Conservation (phyloP, 129 eudicot species). For the Tanacetum coccineum region DNA sequence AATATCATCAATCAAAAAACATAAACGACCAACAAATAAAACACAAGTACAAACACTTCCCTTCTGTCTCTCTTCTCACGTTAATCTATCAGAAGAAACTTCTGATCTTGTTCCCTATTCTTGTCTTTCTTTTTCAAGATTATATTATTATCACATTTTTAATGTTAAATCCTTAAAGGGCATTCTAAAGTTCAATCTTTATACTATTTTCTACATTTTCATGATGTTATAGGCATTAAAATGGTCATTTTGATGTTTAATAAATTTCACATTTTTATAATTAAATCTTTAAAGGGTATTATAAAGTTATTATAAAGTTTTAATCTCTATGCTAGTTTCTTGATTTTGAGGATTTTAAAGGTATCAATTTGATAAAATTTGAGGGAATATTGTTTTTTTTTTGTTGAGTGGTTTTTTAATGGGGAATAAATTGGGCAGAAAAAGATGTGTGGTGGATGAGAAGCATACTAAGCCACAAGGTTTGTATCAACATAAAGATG, state of each 20-base stretch:
- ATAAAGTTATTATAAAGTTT: not conserved
- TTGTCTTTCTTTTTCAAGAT: slow-evolving; percentile 1
- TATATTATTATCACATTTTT: not conserved
- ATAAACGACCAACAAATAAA: slow-evolving; percentile 1
- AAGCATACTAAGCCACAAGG: slow-evolving; percentile 80
- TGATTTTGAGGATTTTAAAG: slow-evolving; percentile 9
- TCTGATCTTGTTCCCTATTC: slow-evolving; percentile 27
- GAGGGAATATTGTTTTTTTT: not conserved
- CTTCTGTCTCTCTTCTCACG: slow-evolving; percentile 18
- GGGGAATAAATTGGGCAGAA: slow-evolving; percentile 75
- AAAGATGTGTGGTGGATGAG: slow-evolving; percentile 65
- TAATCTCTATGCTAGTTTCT: not conserved
- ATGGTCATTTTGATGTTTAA: not conserved
- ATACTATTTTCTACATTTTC: slow-evolving; percentile 5
- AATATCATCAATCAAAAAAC: slow-evolving; percentile 23
- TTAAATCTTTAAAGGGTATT: not conserved
- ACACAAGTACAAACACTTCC: slow-evolving; percentile 15
- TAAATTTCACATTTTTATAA: not conserved
- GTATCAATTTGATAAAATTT: not conserved
- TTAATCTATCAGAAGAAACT: slow-evolving; percentile 19
- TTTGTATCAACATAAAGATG: slow-evolving; percentile 66
- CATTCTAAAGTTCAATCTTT: not conserved
- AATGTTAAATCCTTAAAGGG: not conserved
- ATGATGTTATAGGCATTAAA: slow-evolving; percentile 8
- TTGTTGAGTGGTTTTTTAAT: slow-evolving; percentile 17